Evolutionary conservation across 176 grass and related monocot genomes (phyloP), one percentile per base, ranked within the genome.

Genomic region (Aegilops longissima): DNA sequence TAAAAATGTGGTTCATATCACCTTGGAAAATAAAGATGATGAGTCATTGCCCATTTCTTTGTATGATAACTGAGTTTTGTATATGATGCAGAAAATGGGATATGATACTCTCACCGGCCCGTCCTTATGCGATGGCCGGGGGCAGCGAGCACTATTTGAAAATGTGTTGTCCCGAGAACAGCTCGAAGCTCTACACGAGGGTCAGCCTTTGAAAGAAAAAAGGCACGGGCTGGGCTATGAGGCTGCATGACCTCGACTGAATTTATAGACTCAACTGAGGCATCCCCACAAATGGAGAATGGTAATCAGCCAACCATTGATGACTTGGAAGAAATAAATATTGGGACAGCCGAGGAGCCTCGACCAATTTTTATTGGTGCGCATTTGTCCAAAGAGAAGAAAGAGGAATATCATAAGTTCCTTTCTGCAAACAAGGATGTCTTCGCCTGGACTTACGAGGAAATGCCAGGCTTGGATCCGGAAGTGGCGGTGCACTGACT

Each of bases 301-400:
- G 81, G 34, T 12, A 83, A 83, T 25, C 67, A 72, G 4, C 82
- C 36, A 0, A 84, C 70, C 0, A 21, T 20, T 1, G 36, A 84
- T 14, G 69, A 84, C 1, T 3, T 84, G 0, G 24, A 84, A n/a
- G 82, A 83, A 20, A 73, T 61, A 5, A 36, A 84, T 84, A 33
- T 75, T 5, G 70, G 36, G 0, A 64, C 23, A 0, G 2, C 16
- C 0, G 36, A 84, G 0, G 17, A 84, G 5, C 70, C 36, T 21
- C 36, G 24, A 9, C 56, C 52, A 1, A 63, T 63, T 20, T 83
- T 64, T 9, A 84, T 64, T 0, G 74, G 70, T 2, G 63, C 62
- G 1, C 10, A 23, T 18, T 0, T 79, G 4, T 79, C 17, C 0
- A 20, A 79, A 6, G 2, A 62, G 25, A 79, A 33, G 23, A 79